Base-by-base conservation (phyloP, 768 basidiomycete species). In the Tricholoma saponaceum region DNA sequence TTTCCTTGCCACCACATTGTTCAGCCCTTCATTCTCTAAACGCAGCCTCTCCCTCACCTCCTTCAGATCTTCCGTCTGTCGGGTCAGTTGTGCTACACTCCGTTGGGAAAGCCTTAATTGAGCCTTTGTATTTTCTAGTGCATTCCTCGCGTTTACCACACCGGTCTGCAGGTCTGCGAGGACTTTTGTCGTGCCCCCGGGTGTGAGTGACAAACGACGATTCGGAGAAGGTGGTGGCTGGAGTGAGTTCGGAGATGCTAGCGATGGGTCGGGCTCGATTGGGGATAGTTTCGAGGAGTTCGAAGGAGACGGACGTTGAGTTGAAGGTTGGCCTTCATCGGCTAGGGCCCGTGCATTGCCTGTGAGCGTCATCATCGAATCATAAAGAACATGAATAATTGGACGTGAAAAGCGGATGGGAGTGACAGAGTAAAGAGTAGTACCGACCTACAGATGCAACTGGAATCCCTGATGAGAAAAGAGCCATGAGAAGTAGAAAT, bases 11-110 rank as follows among this genome's bases (percentile, higher is more conserved):
- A 95, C 89, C 16, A 94, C 92, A 60, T 92, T 91, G 65, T 92
- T 92, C 62, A 95, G 70, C 2, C 88, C 89, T 67, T 95, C 93
- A 64, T 92, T 95, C 72, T 95, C 93, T 51, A 92, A 67, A 56
- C 91, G 72, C 60, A 94, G 71, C 50, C 93, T 77, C 70, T 95
- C 93, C 61, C 92, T 79, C 2, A 84, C 87, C 69, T 95, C 93
- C 69, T 93, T 94, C 68, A 94, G 69, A 69, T 95, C 93, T 69
- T 95, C 93, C 23, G 87, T 88, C 71, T 90, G 90, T 44, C 92
- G 76, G 37, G 92, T 93, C 43, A 94, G 71, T 68, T 90, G 87
- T 26, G 90, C 90, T 10, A 94, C 93, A 50, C 84, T 86, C 57
- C 92, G 77, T 68, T 95, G 92, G 8, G 88, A 88, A 41, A 92